phyloP scores from a whole-genome alignment of 352 stramenopile genomes.

The Sclerospora graminicola region DNA sequence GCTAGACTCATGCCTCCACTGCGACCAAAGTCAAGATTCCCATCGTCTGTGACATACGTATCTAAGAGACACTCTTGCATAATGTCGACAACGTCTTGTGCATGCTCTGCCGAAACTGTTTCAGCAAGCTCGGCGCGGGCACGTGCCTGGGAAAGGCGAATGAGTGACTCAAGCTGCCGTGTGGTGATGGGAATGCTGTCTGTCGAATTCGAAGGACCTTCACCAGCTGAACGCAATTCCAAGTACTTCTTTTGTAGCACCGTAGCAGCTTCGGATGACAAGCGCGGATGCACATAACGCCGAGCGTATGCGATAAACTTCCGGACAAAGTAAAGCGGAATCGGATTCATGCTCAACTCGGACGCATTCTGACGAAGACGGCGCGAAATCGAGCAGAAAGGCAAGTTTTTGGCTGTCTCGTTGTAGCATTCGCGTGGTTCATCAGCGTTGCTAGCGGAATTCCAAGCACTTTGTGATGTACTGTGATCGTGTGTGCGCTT shows the following conservation, averaged over 20 bases:
- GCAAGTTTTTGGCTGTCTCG: slow-evolving; percentile 1
- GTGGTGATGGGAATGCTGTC: slow-evolving; percentile 89
- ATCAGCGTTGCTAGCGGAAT: slow-evolving; percentile 12
- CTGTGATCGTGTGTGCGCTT: slow-evolving; percentile 22
- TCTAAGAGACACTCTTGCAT: slow-evolving; percentile 91
- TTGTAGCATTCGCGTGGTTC: slow-evolving; percentile 10
- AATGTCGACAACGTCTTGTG: slow-evolving; percentile 94
- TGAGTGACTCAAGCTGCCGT: slow-evolving; percentile 92
- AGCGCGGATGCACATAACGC: slow-evolving; percentile 88
- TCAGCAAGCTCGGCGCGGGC: slow-evolving; percentile 92
- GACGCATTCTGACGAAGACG: slow-evolving; percentile 39
- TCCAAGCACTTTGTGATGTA: slow-evolving; percentile 10
- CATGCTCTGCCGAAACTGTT: slow-evolving; percentile 89
- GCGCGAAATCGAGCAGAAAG: slow-evolving; percentile 31
- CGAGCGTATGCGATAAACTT: slow-evolving; percentile 97
- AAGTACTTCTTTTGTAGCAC: slow-evolving; percentile 88
- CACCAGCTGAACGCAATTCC: slow-evolving; percentile 62
- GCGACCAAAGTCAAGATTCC: slow-evolving; percentile 79
- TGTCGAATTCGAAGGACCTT: slow-evolving; percentile 26
- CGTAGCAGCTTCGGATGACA: slow-evolving; percentile 39
- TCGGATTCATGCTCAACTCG: slow-evolving; percentile 35
- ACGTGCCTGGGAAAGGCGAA: slow-evolving; percentile 86
- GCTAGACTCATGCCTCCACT: slow-evolving; percentile 54
- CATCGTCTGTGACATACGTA: slow-evolving; percentile 83
- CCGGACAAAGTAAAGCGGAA: slow-evolving; percentile 81